Conservation (phyloP, 345 rosid species). For the Lumnitzera littorea region DNA sequence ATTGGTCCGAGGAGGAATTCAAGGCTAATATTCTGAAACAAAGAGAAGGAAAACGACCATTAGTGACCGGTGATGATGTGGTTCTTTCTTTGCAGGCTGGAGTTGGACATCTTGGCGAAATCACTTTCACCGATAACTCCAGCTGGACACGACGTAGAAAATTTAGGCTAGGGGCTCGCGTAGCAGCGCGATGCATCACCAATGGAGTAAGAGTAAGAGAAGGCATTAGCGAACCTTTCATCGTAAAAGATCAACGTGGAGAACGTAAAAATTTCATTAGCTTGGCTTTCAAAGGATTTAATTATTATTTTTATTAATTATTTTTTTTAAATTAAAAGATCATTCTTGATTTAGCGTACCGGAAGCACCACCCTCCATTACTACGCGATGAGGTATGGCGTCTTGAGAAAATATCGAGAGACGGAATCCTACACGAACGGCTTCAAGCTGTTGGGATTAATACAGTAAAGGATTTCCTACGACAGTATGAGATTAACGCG, state of each 20-base stretch:
- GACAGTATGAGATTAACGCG: constrained; percentile 7
- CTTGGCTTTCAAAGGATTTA: too few relatives aligned
- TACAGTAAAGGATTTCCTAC: constrained; percentile 27
- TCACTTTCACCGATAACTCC: constrained; percentile 33
- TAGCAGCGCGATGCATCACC: constrained; percentile 3
- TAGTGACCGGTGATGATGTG: constrained; percentile 27
- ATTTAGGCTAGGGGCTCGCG: constrained; percentile 31
- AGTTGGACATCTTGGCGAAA: constrained; percentile 16
- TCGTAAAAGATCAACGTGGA: constrained; percentile 38
- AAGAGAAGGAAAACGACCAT: constrained; percentile 37
- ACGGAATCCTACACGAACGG: constrained; percentile 22
- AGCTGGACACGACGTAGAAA: constrained; percentile 32
- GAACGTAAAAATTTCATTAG: constrained; percentile 19
- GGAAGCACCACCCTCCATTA: constrained; percentile 37
- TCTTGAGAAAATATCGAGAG: constrained; percentile 32
- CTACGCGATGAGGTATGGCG: constrained; percentile 34
- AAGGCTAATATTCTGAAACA: constrained; percentile 14
- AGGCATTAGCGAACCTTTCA: constrained; percentile 30
- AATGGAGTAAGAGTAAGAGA: constrained; percentile 24
- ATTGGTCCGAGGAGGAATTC: constrained; percentile 31
- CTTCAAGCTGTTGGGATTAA: constrained; percentile 12
- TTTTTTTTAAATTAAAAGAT: too few relatives aligned
- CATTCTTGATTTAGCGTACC: constrained; percentile 18
- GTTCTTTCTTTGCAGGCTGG: constrained; percentile 15
- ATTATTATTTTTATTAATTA: too few relatives aligned